phyloP scores from a whole-genome alignment of 2,329 filamentous ascomycete genomes.

The Cercospora sesami region DNA sequence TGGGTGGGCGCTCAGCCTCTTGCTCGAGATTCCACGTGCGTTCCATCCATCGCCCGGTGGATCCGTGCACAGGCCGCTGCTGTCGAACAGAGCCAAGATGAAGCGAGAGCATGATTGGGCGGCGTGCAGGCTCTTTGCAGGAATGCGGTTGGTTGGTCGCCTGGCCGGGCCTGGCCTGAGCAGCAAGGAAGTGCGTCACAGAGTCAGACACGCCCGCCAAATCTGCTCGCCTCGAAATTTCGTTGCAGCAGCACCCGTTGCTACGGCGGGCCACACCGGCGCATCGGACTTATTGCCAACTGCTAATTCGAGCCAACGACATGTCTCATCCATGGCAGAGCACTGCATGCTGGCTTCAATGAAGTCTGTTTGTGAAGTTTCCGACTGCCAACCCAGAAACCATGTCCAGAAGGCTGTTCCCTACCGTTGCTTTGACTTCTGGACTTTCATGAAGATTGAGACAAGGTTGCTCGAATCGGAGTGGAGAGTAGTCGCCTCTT shows the following conservation, averaged over 20 bases:
- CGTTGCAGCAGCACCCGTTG: background rate
- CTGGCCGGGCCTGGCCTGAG: background rate
- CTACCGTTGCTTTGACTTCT: background rate
- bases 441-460: background rate
- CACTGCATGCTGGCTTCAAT: background rate
- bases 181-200: background rate
- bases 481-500: background rate
- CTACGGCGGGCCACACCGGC: slow-evolving; percentile 8
- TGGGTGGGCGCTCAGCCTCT: background rate
- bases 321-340: slow-evolving; percentile 10
- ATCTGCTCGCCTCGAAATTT: slow-evolving; percentile 17
- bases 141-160: background rate
- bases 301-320: slow-evolving; percentile 12
- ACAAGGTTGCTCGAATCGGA: background rate
- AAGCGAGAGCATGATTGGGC: background rate
- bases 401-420: background rate
- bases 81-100: background rate
- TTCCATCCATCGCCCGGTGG: background rate
- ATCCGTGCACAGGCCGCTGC: background rate
- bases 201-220: background rate
- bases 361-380: background rate
- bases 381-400: background rate
- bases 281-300: slow-evolving; percentile 5
- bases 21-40: background rate
- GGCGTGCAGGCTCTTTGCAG: background rate